Percentiles rank a stretch among this genome's conserved stretches.
phyloP scores from a whole-genome alignment of 2,329 filamentous ascomycete genomes.

The Dryadomyces quercivorus region DNA sequence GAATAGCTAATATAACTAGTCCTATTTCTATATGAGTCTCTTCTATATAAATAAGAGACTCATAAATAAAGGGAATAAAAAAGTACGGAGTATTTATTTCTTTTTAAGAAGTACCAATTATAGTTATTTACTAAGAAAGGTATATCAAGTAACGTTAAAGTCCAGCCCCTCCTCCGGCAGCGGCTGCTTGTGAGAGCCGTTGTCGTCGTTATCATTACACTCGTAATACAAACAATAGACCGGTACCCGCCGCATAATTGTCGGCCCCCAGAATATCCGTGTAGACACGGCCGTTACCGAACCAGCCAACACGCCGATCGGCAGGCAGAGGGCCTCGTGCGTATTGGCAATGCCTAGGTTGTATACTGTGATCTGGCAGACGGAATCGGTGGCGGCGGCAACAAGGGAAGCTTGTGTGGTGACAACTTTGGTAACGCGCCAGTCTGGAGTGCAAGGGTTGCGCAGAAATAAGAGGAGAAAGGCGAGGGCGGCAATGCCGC shows the following conservation, averaged over 20 bases:
- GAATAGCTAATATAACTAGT: no score
- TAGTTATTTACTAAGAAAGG: no score
- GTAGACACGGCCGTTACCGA: background rate
- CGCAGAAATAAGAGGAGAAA: background rate
- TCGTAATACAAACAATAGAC: background rate
- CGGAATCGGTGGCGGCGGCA: background rate
- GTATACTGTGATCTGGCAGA: background rate
- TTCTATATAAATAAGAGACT: no score
- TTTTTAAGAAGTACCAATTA: no score
- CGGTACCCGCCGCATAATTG: background rate
- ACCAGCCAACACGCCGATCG: background rate
- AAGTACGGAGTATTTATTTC: no score
- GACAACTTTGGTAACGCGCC: background rate
- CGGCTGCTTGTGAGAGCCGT: background rate
- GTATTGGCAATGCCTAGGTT: background rate
- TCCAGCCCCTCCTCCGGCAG: background rate
- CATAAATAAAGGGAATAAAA: no score
- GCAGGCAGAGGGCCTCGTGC: background rate
- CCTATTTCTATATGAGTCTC: no score
- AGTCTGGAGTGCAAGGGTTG: background rate
- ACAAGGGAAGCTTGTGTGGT: background rate
- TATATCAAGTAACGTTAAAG: no score
- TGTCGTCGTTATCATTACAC: background rate
- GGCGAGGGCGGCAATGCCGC: background rate
- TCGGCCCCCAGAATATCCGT: background rate